These are phyloP conservation scores for Leucosporidium scottii DNA, from an alignment of 768 basidiomycete genomes.

Conservation along the genomic window DNA sequence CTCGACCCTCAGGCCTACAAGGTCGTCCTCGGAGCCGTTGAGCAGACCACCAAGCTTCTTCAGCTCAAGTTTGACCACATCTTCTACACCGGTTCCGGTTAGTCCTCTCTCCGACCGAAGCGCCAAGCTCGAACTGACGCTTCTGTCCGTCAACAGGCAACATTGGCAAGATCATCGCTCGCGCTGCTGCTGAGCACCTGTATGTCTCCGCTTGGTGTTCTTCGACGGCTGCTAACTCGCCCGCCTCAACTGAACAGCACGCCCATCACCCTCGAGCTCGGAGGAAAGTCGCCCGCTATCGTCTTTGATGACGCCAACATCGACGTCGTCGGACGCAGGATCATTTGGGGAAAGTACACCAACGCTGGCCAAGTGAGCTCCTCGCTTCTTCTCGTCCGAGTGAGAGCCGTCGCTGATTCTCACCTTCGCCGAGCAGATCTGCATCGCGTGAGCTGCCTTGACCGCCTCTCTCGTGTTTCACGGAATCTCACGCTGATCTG, in stretches of 20 bases:
- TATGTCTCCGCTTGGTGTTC: neutral
- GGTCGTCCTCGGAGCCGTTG: conserved; percentile 4
- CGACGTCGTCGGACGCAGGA: conserved; percentile 54
- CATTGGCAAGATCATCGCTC: conserved; percentile 60
- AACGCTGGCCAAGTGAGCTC: neutral
- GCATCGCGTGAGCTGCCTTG: neutral
- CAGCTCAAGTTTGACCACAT: conserved; percentile 43
- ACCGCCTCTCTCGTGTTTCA: neutral
- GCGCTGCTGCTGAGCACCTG: conserved; percentile 68
- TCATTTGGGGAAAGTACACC: conserved; percentile 52
- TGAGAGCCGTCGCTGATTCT: neutral
- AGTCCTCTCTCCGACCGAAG: too few relatives aligned
- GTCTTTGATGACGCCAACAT: conserved; percentile 57
- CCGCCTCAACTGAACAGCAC: conserved; percentile 41
- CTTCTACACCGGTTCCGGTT: conserved; percentile 56
- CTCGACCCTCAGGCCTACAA: conserved; percentile 52
- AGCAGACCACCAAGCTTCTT: conserved; percentile 9
- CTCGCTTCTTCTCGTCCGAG: neutral
- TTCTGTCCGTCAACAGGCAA: conserved; percentile 33
- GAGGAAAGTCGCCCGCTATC: conserved; percentile 41
- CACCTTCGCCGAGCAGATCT: neutral
- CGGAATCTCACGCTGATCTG: too few relatives aligned
- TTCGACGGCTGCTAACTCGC: neutral
- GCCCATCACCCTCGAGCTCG: conserved; percentile 58
- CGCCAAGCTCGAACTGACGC: too few relatives aligned